Base-by-base conservation (phyloP, 1,284 basidiomycete genomes). In the Volvariella volvacea region DNA sequence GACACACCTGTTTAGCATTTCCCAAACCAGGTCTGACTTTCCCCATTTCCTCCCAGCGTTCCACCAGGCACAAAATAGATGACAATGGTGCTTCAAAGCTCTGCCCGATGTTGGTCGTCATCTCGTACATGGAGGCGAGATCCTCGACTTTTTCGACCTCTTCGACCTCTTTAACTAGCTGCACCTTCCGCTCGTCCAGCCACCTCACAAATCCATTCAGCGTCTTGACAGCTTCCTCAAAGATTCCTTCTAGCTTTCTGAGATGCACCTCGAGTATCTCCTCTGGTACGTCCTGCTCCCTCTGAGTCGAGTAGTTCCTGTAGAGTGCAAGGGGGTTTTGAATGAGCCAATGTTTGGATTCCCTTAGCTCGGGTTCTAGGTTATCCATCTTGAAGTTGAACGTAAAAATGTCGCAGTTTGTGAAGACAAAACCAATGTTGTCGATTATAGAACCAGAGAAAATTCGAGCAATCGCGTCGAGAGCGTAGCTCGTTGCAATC, bases 351-450 rank as follows among this genome's bases (percentile, higher is more conserved):
- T 38, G 36, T n/a, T 17, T 21, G 4, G 2, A 25, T 12, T 9
- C n/a, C 22, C 15, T 37, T 6, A 44, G 36, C 39, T 30, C 30
- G 2, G 4, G 8, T 16, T 46, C 48, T 3, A 53, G 47, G 4
- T 44, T 39, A n/a, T 44, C 28, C 2, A 32, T 45, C 37, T 53
- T 34, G 49, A 62, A 62, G 44, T 61, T 61, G 39, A 44, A 55
- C 10, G 44, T 40, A 6, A 55, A 33, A 6, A 44, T 44, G 21
- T 44, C 50, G 16, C 52, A 41, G 32, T 58, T 53, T 39, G 60
- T 61, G 44, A 62, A 61, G 12, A 62, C 32, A 34, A 62, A 49
- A 8, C 47, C 57, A 37, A 62, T 61, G 42, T 60, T 62, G 33
- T 54, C 39, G 17, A 48, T 45, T 30, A 62, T 50, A 6, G 52